A percentile compares a stretch with the other conserved stretches of the same genome.
These are phyloP conservation scores for Rhynchospora breviuscula DNA, from an alignment of 176 grass and related monocot species.

Conservation along the genomic window DNA sequence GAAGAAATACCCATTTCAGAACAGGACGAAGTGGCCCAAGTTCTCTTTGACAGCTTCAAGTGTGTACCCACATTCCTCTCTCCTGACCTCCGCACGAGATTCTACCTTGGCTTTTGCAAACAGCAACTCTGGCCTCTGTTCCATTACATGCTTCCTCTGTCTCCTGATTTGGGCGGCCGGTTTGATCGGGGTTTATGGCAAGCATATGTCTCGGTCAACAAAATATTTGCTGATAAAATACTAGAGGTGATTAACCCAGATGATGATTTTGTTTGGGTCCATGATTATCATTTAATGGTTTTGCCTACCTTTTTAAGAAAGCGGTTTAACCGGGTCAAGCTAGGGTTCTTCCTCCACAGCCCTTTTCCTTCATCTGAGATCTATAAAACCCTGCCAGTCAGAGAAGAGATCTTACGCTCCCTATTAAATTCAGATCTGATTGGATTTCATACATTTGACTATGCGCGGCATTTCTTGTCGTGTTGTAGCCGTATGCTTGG, in stretches of 20 bases:
- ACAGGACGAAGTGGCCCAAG: slow-evolving; percentile 63
- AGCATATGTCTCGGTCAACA: slow-evolving; percentile 88
- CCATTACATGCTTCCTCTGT: slow-evolving; percentile 98
- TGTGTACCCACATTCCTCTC: slow-evolving; percentile 89
- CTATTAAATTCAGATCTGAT: slow-evolving; percentile 80
- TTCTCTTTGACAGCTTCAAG: slow-evolving; percentile 55
- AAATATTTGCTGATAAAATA: slow-evolving; percentile 96
- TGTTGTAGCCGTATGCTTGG: slow-evolving; percentile 95
- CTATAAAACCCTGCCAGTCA: slow-evolving; percentile 74
- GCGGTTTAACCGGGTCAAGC: slow-evolving; percentile 74
- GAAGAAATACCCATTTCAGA: slow-evolving; percentile 59
- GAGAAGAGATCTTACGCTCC: slow-evolving; percentile 70
- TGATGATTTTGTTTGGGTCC: slow-evolving; percentile 88
- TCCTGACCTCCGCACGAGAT: slow-evolving; percentile 46
- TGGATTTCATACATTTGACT: slow-evolving; percentile 93
- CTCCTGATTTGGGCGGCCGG: slow-evolving; percentile 79
- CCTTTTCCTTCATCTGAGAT: slow-evolving; percentile 85
- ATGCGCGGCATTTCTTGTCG: slow-evolving; percentile 79
- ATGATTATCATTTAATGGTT: slow-evolving; percentile 95
- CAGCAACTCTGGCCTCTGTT: slow-evolving; percentile 99
- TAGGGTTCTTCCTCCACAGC: slow-evolving; percentile 86
- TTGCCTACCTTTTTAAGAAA: slow-evolving; percentile 78
- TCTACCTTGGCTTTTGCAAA: slow-evolving; percentile 98
- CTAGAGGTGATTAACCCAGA: slow-evolving; percentile 90
- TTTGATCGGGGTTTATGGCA: slow-evolving; percentile 84